These are phyloP conservation scores for Coccinonectria pachysandricola DNA, from an alignment of 2,329 filamentous ascomycete species.

Conservation along the genomic window DNA sequence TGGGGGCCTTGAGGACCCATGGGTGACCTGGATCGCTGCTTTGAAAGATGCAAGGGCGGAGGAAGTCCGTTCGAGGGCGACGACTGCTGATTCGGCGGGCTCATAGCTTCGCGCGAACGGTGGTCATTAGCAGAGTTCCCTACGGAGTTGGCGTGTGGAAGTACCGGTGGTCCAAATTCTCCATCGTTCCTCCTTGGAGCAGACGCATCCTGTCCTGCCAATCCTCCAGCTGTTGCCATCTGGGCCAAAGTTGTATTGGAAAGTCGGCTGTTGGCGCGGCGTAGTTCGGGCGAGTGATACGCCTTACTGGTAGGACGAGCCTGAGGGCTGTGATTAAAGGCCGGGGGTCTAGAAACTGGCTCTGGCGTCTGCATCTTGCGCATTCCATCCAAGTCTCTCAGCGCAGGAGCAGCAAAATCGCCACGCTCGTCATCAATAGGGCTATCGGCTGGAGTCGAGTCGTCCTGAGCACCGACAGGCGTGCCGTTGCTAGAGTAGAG, in stretches of 20 bases:
- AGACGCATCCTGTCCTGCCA: slow-evolving; percentile 30
- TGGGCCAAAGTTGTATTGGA: slow-evolving; percentile 74
- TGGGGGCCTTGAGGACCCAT: slow-evolving; percentile 24
- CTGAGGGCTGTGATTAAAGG: slow-evolving; percentile 66
- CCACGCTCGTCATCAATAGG: slow-evolving; percentile 44
- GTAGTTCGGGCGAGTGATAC: slow-evolving; percentile 65
- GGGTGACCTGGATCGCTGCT: slow-evolving; percentile 35
- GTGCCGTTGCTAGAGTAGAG: slow-evolving; percentile 16
- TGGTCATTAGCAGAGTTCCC: slow-evolving; percentile 45
- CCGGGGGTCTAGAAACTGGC: slow-evolving; percentile 68
- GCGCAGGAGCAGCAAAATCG: slow-evolving; percentile 26
- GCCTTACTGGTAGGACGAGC: slow-evolving; percentile 58
- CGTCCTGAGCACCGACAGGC: slow-evolving; percentile 23
- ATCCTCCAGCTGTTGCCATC: slow-evolving; percentile 58
- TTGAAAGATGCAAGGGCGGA: slow-evolving; percentile 30
- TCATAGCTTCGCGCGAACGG: slow-evolving; percentile 44
- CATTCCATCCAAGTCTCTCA: slow-evolving; percentile 44
- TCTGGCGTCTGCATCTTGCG: slow-evolving; percentile 54
- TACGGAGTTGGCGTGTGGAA: slow-evolving; percentile 38
- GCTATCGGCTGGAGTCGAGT: slow-evolving; percentile 38
- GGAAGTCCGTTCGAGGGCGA: slow-evolving; percentile 28
- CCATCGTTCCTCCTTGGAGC: slow-evolving; percentile 23
- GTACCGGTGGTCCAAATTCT: slow-evolving; percentile 37
- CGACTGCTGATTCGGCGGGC: slow-evolving; percentile 25
- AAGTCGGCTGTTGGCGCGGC: slow-evolving; percentile 72